Evolutionary conservation across 768 basidiomycete genomes (phyloP), one percentile per base, ranked within the genome.

Genomic region (Russula emetica): DNA sequence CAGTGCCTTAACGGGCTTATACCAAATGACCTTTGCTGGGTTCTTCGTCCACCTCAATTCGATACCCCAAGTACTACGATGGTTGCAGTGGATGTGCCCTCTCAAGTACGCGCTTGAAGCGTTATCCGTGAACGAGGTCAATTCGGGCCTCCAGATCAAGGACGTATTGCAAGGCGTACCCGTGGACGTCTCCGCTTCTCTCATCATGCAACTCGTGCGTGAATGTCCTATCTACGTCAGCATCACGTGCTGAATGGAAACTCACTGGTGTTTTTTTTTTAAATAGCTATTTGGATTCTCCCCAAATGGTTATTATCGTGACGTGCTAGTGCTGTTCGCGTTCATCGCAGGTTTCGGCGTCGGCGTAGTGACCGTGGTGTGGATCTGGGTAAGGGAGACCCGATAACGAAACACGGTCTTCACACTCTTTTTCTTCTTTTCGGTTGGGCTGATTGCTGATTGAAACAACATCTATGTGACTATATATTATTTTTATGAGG

Each of bases 41-140:
- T 98, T 96, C 79, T 97, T 97, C 72, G 92, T 96, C 58, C 91
- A 96, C 72, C 80, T 96, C 61, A 75, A 77, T 65, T 78, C 82
- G 63, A 96, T 98, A 63, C 94, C 95, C 4, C 90, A 91, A 2
- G 92, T 95, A 2, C 81, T 98, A 1, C 83, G 95, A 18, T 98
- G 95, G 95, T 78, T 98, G 58, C 88, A 95, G 71, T 98, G 92
- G 88, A 69, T 95, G 62, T 89, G 88, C 59, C 90, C 91, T 44
- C 80, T 94, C 53, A 93, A 93, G 74, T 92, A 85, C 72, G 78
- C 80, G 28, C 78, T 92, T n/a, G 91, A 93, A 71, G 95, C 95
- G 6, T 78, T 97, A 18, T 80, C 87, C 14, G 90, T 97, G 42
- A 98, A 98, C 71, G 95, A 98, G 72, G 92, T 98, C 18, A 85